Evolutionary conservation across 805 yeast genomes (phyloP).

Genomic region (Metschnikowia sp.): DNA sequence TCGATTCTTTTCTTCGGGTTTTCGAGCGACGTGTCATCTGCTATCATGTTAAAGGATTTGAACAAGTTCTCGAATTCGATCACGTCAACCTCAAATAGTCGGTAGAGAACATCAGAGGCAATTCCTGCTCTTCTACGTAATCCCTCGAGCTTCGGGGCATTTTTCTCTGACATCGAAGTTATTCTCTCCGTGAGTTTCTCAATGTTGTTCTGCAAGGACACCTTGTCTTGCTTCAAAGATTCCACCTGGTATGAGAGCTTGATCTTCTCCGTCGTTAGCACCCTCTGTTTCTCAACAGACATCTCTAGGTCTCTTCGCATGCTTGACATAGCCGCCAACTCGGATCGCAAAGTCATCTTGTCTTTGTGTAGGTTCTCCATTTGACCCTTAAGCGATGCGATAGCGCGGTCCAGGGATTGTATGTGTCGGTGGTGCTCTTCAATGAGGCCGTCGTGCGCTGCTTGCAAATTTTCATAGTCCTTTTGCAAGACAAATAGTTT

Average conservation of each 20-base stretch:
- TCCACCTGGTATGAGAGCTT: conserved; percentile 41
- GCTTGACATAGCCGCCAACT: conserved; percentile 22
- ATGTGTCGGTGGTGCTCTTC: conserved; percentile 9
- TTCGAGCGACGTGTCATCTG: conserved; percentile 56
- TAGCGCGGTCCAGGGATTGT: conserved; percentile 8
- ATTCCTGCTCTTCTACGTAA: conserved; percentile 1
- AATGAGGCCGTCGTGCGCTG: conserved; percentile 8
- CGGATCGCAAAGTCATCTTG: conserved; percentile 7
- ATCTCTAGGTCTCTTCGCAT: conserved; percentile 36
- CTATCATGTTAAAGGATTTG: conserved; percentile 47
- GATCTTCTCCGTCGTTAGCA: conserved; percentile 42
- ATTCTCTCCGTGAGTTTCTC: conserved; percentile 39
- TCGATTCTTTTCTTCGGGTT: conserved; percentile 55
- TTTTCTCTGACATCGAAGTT: conserved; percentile 13
- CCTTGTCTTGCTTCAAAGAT: conserved; percentile 36
- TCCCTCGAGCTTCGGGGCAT: conserved; percentile 15
- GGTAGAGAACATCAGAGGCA: conserved; percentile 26
- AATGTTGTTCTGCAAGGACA: conserved; percentile 32
- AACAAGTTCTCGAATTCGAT: conserved; percentile 49
- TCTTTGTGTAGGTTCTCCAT: conserved; percentile 13
- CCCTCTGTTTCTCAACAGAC: conserved; percentile 44
- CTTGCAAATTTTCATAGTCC: conserved; percentile 14
- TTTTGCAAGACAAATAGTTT: conserved; percentile 10
- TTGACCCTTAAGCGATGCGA: conserved; percentile 11
- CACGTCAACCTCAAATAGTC: conserved; percentile 39